These are phyloP conservation scores for Triangularia setosa DNA, from an alignment of 2,329 filamentous ascomycete species.

Conservation along the genomic window DNA sequence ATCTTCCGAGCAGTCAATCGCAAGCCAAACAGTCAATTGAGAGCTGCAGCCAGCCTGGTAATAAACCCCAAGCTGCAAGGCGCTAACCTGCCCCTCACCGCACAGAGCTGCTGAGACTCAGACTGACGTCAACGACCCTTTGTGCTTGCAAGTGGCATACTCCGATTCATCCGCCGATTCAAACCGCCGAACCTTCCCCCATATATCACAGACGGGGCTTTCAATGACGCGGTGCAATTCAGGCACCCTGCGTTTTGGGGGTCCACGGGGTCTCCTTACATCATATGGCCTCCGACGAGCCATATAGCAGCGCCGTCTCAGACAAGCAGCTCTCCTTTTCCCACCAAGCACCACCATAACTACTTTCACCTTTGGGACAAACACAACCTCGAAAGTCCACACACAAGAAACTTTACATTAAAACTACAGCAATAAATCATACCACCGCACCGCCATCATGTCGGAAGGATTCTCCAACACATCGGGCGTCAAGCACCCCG, in stretches of 20 bases:
- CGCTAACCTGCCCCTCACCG: background rate
- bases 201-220: background rate
- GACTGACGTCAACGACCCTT: slow-evolving; percentile 8
- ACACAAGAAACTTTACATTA: background rate
- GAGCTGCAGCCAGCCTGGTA: too few relatives aligned
- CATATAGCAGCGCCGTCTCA: background rate
- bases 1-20: background rate
- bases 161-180: background rate
- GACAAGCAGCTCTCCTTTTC: background rate
- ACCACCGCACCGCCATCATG: slow-evolving; percentile 13
- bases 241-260: background rate
- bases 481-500: slow-evolving; percentile 55
- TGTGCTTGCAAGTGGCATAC: background rate
- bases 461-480: slow-evolving; percentile 50
- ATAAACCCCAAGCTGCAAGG: background rate
- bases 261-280: background rate
- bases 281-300: slow-evolving; percentile 1
- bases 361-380: background rate
- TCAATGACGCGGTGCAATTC: slow-evolving; percentile 1
- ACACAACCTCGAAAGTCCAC: background rate
- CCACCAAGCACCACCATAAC: background rate
- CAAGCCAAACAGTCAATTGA: background rate
- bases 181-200: background rate
- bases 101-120: background rate
- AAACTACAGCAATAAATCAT: background rate